Conservation (phyloP, 2,329 filamentous ascomycete genomes). For the Colletotrichum lini region DNA sequence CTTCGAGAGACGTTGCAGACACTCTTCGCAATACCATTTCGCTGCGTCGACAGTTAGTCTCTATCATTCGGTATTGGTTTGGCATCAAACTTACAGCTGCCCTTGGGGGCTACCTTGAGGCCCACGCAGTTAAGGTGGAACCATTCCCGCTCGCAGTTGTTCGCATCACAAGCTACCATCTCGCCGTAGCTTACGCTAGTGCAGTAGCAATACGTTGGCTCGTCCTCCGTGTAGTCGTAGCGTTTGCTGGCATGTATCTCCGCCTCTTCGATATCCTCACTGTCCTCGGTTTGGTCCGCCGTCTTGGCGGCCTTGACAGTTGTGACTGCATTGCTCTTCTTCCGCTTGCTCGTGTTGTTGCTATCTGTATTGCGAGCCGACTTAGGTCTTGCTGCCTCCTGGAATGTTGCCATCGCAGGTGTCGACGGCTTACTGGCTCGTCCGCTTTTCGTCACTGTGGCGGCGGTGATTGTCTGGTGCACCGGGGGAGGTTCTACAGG, state of each 20-base stretch:
- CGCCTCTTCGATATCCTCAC: slow-evolving; percentile 61
- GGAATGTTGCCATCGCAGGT: slow-evolving; percentile 71
- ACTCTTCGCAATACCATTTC: slow-evolving; percentile 88
- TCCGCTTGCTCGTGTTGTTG: slow-evolving; percentile 67
- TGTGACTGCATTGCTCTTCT: slow-evolving; percentile 66
- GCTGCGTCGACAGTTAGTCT: slow-evolving; percentile 59
- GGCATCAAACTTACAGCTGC: slow-evolving; percentile 74
- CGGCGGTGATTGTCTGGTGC: slow-evolving; percentile 55
- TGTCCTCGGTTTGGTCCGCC: slow-evolving; percentile 59
- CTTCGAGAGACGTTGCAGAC: slow-evolving; percentile 75
- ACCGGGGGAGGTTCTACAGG: slow-evolving; percentile 59
- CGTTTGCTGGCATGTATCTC: slow-evolving; percentile 69
- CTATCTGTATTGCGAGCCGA: slow-evolving; percentile 64
- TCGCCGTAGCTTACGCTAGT: slow-evolving; percentile 85
- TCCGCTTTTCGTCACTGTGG: slow-evolving; percentile 73
- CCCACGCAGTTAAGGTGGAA: slow-evolving; percentile 89
- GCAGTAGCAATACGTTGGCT: slow-evolving; percentile 85
- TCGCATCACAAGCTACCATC: slow-evolving; percentile 86
- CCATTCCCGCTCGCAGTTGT: slow-evolving; percentile 82
- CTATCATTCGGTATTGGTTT: neutral
- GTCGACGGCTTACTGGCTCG: slow-evolving; percentile 78
- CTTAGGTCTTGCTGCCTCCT: slow-evolving; percentile 69
- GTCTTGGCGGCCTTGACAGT: slow-evolving; percentile 54
- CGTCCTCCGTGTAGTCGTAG: slow-evolving; percentile 59
- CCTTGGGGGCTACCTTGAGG: slow-evolving; percentile 82